A percentile compares a stretch with the other conserved stretches of the same genome.
phyloP scores from a whole-genome alignment of 108 stramenopile genomes.

The Pseudonitzschia multiseries region DNA sequence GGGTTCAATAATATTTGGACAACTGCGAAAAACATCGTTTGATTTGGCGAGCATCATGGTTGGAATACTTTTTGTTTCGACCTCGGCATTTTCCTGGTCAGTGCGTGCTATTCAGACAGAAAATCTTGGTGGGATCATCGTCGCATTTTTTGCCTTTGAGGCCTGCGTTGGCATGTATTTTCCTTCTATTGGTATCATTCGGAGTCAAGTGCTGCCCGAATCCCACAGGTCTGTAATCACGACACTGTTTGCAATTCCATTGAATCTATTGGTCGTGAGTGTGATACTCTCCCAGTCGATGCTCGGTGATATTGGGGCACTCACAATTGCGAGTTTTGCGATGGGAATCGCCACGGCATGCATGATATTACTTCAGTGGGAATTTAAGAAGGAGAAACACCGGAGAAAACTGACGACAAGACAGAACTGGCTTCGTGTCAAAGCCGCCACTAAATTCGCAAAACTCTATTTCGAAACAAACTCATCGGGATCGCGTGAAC shows the following conservation, averaged over 20 bases:
- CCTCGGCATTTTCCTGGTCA: slow-evolving; percentile 79
- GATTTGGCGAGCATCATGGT: slow-evolving; percentile 66
- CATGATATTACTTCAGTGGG: slow-evolving; percentile 51
- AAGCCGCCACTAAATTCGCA: neutral
- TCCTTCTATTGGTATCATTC: slow-evolving; percentile 92
- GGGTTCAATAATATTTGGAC: slow-evolving; percentile 83
- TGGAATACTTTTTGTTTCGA: slow-evolving; percentile 73
- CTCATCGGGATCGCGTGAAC: too few relatives aligned
- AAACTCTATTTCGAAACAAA: too few relatives aligned
- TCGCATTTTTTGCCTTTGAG: slow-evolving; percentile 91
- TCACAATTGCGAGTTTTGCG: slow-evolving; percentile 70
- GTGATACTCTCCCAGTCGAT: slow-evolving; percentile 86
- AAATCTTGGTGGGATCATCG: slow-evolving; percentile 28
- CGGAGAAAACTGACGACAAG: neutral
- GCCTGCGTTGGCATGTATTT: slow-evolving; percentile 97
- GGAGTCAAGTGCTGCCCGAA: slow-evolving; percentile 93
- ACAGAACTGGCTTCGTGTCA: neutral
- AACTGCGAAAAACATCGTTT: slow-evolving; percentile 58
- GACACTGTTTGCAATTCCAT: slow-evolving; percentile 94
- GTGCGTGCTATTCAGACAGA: slow-evolving; percentile 47
- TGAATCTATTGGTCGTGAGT: slow-evolving; percentile 89
- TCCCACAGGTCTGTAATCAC: slow-evolving; percentile 91
- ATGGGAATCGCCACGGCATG: slow-evolving; percentile 74
- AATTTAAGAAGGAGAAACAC: neutral
- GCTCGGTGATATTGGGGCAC: slow-evolving; percentile 77